These are phyloP conservation scores for Martensiomyces pterosporus DNA, from an alignment of 192 early-diverging fungal genomes.

Conservation along the genomic window DNA sequence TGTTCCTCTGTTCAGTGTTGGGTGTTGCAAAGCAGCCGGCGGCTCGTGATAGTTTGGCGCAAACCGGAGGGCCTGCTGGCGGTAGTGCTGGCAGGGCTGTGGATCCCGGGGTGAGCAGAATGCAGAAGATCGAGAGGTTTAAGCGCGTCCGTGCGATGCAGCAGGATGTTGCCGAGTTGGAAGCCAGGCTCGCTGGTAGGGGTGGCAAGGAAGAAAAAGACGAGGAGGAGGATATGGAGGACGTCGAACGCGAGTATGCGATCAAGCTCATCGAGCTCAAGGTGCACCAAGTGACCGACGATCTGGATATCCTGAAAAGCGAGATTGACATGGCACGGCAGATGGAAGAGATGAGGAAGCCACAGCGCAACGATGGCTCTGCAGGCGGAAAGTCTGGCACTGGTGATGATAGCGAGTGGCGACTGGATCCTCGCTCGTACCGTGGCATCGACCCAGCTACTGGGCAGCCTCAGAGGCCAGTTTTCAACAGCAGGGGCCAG, in stretches of 20 bases:
- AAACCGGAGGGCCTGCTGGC: slow-evolving; percentile 21
- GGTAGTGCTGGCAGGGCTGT: slow-evolving; percentile 17
- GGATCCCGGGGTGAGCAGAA: slow-evolving; percentile 17
- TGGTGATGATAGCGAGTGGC: slow-evolving; percentile 26
- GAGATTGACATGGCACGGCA: slow-evolving; percentile 77
- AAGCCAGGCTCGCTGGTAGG: slow-evolving; percentile 62
- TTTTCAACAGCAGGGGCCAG: slow-evolving; percentile 35
- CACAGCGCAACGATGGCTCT: slow-evolving; percentile 5
- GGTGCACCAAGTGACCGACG: slow-evolving; percentile 68
- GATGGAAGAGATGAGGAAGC: slow-evolving; percentile 56
- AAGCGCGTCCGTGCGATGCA: slow-evolving; percentile 62
- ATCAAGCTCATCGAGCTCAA: slow-evolving; percentile 69
- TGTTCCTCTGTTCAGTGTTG: slow-evolving; percentile 17
- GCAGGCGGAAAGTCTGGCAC: neutral
- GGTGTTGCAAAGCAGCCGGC: slow-evolving; percentile 25
- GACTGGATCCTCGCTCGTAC: slow-evolving; percentile 53
- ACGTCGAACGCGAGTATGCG: slow-evolving; percentile 70
- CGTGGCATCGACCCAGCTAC: slow-evolving; percentile 19
- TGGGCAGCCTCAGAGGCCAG: slow-evolving; percentile 7
- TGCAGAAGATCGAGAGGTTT: slow-evolving; percentile 44
- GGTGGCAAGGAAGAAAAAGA: slow-evolving; percentile 13
- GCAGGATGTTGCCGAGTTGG: slow-evolving; percentile 71
- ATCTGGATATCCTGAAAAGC: slow-evolving; percentile 63
- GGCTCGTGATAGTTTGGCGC: slow-evolving; percentile 54
- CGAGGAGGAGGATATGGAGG: slow-evolving; percentile 63